Evolutionary conservation across 1,139 yeast genomes (phyloP), one percentile per base, ranked within the genome.

Genomic region (Yamadazyma oceani): DNA sequence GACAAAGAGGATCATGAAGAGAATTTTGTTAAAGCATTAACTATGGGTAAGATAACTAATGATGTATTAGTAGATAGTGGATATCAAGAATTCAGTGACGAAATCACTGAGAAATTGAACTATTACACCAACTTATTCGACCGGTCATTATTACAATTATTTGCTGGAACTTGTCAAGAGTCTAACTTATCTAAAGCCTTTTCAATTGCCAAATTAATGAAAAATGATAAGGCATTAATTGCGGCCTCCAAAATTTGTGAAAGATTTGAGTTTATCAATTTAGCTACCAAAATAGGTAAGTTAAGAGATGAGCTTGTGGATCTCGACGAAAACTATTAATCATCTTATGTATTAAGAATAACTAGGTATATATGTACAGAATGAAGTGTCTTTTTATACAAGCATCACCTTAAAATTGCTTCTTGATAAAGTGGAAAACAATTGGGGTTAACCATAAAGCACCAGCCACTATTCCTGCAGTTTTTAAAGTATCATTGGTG

Each of bases 171-270:
- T 1, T 89, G 97, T 59, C 73, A 80, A 31, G 84, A 82, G 24
- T 77, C 80, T 34, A 76, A 80, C 41, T 60, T 76, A 31, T 75
- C 75, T 39, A 82, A 83, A 57, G 94, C 95, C 0, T 68, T 79
- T 46, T 82, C 85, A 27, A 60, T 92, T 32, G 89, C 81, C 4
- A 75, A 72, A 48, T 78, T 85, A 54, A 69, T 92, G 50, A 78
- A 80, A 50, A 83, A 81, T 45, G 90, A 84, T 45, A 80, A 84
- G 49, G 95, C 96, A 5, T 65, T 90, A 45, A 75, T 75, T 41
- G 96, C 96, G 0, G 96, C 97, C 1, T 68, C 78, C 17, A 85
- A 85, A 60, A 85, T 92, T 41, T 87, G 96, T 1, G 85, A 85
- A 50, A 75, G 96, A 49, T 79, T 85, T 53, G 89, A 84, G 38